These are phyloP conservation scores for Azolla pinnata DNA, from an alignment of 75 land plant species.

Conservation along the genomic window DNA sequence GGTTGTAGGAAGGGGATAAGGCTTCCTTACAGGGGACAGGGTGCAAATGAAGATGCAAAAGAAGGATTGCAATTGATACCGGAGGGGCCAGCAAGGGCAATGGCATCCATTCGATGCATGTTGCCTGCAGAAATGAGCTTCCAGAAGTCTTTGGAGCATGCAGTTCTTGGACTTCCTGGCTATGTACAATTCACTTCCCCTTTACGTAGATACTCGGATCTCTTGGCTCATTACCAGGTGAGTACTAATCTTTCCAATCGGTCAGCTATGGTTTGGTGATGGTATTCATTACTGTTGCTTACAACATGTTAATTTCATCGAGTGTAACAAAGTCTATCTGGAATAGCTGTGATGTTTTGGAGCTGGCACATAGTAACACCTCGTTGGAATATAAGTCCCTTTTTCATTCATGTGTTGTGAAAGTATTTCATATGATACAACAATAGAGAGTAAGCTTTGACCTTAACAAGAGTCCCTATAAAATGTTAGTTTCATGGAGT, in stretches of 20 bases:
- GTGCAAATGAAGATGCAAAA: slow-evolving; percentile 20
- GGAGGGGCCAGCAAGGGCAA: slow-evolving; percentile 71
- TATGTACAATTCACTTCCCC: slow-evolving; percentile 99
- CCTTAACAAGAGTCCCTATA: too few relatives aligned
- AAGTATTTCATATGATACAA: too few relatives aligned
- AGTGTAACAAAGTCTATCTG: background rate
- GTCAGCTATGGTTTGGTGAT: background rate
- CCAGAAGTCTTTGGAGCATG: slow-evolving; percentile 70
- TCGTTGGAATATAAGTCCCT: too few relatives aligned
- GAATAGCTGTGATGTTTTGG: background rate
- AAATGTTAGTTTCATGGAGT: too few relatives aligned
- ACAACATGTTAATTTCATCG: too few relatives aligned
- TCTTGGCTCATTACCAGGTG: slow-evolving; percentile 96
- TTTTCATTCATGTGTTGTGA: too few relatives aligned
- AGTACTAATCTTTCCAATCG: background rate
- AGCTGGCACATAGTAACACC: too few relatives aligned
- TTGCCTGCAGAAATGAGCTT: slow-evolving; percentile 77
- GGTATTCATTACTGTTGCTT: too few relatives aligned
- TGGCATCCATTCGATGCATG: slow-evolving; percentile 53
- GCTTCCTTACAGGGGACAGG: slow-evolving; percentile 90
- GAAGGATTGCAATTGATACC: slow-evolving; percentile 55
- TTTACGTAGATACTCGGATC: slow-evolving; percentile 81
- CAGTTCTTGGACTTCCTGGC: slow-evolving; percentile 74
- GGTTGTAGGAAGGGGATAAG: slow-evolving; percentile 59
- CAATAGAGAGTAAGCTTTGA: too few relatives aligned